phyloP scores from a whole-genome alignment of 2,329 filamentous ascomycete species.

The Madurella mycetomatis region DNA sequence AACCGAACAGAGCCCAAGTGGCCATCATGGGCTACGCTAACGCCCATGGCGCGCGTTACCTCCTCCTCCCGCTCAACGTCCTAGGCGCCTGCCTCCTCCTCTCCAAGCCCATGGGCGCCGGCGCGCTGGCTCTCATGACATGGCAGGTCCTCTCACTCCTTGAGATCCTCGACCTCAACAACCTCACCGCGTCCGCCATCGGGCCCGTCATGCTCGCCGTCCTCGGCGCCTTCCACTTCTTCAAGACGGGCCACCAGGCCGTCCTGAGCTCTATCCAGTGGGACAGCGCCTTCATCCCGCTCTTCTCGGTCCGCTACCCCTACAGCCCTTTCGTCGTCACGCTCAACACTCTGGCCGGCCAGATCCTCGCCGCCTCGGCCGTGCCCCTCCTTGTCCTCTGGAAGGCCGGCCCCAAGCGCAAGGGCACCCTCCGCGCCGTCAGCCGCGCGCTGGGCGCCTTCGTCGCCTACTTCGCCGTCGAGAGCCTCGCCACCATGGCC shows the following conservation, averaged over 20 bases:
- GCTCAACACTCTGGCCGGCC: slow-evolving; percentile 84
- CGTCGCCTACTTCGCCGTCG: slow-evolving; percentile 73
- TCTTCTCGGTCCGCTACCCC: slow-evolving; percentile 78
- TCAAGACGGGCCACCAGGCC: slow-evolving; percentile 96
- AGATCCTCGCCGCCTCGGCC: slow-evolving; percentile 74
- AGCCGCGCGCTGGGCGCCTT: slow-evolving; percentile 70
- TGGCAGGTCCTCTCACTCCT: slow-evolving; percentile 84
- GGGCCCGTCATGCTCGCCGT: slow-evolving; percentile 80
- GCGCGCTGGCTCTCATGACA: slow-evolving; percentile 73
- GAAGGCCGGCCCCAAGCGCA: slow-evolving; percentile 77
- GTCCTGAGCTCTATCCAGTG: slow-evolving; percentile 85
- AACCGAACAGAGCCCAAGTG: slow-evolving; percentile 51
- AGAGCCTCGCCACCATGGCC: slow-evolving; percentile 80
- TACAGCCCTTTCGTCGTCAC: slow-evolving; percentile 79
- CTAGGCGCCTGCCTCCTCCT: slow-evolving; percentile 72
- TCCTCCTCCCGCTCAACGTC: slow-evolving; percentile 76
- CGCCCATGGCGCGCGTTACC: slow-evolving; percentile 84
- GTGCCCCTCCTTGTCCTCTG: slow-evolving; percentile 81
- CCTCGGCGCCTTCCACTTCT: slow-evolving; percentile 91
- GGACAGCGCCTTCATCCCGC: slow-evolving; percentile 89
- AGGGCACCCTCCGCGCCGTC: slow-evolving; percentile 64
- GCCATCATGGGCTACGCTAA: slow-evolving; percentile 90
- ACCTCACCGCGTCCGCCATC: slow-evolving; percentile 63
- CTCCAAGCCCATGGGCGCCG: slow-evolving; percentile 91
- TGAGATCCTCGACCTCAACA: slow-evolving; percentile 59